phyloP scores from a whole-genome alignment of 768 basidiomycete species.

The Sutorius australiensis region DNA sequence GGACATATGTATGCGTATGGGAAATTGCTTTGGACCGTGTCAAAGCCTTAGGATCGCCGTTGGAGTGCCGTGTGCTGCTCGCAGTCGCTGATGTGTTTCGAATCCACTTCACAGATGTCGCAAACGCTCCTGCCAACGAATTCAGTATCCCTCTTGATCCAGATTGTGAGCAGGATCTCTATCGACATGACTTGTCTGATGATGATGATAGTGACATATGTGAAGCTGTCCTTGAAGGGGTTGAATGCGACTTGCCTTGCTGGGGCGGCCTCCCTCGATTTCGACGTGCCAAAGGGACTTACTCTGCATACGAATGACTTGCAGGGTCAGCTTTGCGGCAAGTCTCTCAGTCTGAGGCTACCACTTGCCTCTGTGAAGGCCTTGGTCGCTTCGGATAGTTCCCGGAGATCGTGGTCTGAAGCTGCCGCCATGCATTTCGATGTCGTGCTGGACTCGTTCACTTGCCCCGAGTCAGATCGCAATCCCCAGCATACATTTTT shows the following conservation, averaged over 20 bases:
- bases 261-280: conserved; percentile 48
- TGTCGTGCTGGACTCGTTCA: conserved; percentile 64
- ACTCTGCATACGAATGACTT: conserved; percentile 71
- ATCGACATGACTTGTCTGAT: conserved; percentile 1
- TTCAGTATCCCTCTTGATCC: conserved; percentile 63
- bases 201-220: conserved; percentile 66
- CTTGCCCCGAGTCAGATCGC: conserved; percentile 48
- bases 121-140: conserved; percentile 77
- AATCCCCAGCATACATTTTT: conserved; percentile 67
- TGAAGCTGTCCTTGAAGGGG: conserved; percentile 59
- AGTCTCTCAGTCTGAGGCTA: conserved; percentile 55
- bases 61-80: conserved; percentile 47
- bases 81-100: conserved; percentile 57
- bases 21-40: conserved; percentile 72
- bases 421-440: conserved; percentile 53
- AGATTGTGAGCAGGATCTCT: conserved; percentile 55
- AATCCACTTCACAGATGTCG: conserved; percentile 66
- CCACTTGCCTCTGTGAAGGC: conserved; percentile 49
- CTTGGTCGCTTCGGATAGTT: conserved; percentile 41
- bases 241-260: conserved; percentile 56
- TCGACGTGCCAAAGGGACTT: conserved; percentile 58
- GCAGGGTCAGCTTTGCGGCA: conserved; percentile 63
- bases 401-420: conserved; percentile 60
- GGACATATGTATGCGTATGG: conserved; percentile 93
- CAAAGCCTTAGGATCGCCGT: conserved; percentile 52